These are phyloP conservation scores for Plasmodium relictum DNA, from an alignment of 169 alveolate species.

Conservation along the genomic window DNA sequence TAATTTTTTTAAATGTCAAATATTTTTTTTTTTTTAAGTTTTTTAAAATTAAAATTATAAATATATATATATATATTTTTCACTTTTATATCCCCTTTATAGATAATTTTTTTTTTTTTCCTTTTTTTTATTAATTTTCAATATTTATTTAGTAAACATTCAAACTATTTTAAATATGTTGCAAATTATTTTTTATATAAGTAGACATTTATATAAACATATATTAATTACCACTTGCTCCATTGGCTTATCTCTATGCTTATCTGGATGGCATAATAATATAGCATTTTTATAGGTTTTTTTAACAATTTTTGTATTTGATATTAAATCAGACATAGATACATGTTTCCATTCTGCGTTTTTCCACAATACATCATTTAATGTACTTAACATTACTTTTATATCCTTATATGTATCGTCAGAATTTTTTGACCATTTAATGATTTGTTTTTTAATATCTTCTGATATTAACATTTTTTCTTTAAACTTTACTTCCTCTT, in stretches of 20 bases:
- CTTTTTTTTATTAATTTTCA: no score
- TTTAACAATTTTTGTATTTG: slow-evolving; percentile 86
- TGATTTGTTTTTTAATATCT: slow-evolving; percentile 77
- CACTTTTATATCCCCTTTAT: no score
- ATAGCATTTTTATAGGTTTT: slow-evolving; percentile 86
- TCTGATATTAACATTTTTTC: slow-evolving; percentile 67
- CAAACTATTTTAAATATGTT: no score
- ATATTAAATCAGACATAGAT: slow-evolving; percentile 84
- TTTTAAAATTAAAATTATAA: no score
- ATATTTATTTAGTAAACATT: no score
- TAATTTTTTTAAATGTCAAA: no score
- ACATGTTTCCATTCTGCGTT: slow-evolving; percentile 89
- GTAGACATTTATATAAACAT: slow-evolving; percentile 16
- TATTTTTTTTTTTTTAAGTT: no score
- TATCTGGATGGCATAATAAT: slow-evolving; percentile 87
- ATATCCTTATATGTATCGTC: slow-evolving; percentile 87
- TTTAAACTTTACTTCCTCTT: slow-evolving; percentile 60
- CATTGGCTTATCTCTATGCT: slow-evolving; percentile 65
- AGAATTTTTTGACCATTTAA: slow-evolving; percentile 82
- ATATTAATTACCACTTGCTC: slow-evolving; percentile 79
- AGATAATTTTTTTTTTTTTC: no score
- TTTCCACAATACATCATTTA: slow-evolving; percentile 89
- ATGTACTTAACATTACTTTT: slow-evolving; percentile 88
- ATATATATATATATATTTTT: no score
- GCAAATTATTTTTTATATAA: no score